A percentile compares a stretch with the other conserved stretches of the same genome.
Conservation (phyloP, 306 rosid genomes). For the Glycine soja region DNA sequence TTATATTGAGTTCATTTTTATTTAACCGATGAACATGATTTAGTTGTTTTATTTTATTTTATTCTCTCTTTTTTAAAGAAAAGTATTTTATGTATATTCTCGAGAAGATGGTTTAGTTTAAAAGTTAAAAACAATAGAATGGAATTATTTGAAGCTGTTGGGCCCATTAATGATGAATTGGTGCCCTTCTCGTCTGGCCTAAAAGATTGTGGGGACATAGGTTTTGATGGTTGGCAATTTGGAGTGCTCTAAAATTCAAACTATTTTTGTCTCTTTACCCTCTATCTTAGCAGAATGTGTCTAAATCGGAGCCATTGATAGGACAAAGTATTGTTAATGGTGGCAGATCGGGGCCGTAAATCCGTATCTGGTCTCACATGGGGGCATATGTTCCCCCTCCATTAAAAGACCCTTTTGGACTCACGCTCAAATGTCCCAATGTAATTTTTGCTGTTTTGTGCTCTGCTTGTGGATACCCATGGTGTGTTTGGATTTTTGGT, state of each 20-base stretch:
- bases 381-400: conserved; percentile 59
- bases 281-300: conserved; percentile 6
- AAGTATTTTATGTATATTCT: neutral
- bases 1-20: no score
- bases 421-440: no score
- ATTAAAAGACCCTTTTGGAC: no score
- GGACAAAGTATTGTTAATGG: neutral
- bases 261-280: conserved; percentile 30
- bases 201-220: conserved; percentile 30
- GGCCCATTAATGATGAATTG: conserved; percentile 40
- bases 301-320: conserved; percentile 26
- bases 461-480: no score
- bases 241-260: conserved; percentile 41
- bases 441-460: no score
- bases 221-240: conserved; percentile 38
- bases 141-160: conserved; percentile 40
- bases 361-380: conserved; percentile 52
- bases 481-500: no score
- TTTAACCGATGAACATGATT: neutral
- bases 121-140: neutral
- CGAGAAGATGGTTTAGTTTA: conserved; percentile 6
- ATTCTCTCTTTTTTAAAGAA: no score
- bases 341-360: conserved; percentile 46
- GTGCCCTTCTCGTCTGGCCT: neutral
- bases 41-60: no score